Conservation (phyloP, 768 basidiomycete species). For the Rickenella mellea region DNA sequence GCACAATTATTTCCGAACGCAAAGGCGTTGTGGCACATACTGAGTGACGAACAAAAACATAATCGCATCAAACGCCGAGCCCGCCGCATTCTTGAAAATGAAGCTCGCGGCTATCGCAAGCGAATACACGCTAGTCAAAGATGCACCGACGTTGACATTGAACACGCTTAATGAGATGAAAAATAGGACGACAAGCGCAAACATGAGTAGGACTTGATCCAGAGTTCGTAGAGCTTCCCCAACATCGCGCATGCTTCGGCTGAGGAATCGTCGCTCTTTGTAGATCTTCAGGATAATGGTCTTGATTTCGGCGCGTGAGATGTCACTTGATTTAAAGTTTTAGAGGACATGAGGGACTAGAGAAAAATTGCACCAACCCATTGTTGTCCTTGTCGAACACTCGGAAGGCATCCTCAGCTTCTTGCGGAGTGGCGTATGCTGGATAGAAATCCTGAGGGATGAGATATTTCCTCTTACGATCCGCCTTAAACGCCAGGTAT, state of each 20-base stretch:
- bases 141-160: constrained; percentile 53
- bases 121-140: constrained; percentile 65
- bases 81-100: constrained; percentile 69
- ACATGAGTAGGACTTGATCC: constrained; percentile 50
- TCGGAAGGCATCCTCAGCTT: constrained; percentile 59
- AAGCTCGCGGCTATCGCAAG: constrained; percentile 69
- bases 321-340: constrained; percentile 29
- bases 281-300: constrained; percentile 57
- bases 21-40: constrained; percentile 29
- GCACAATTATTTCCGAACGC: constrained; percentile 2
- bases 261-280: constrained; percentile 69
- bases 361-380: constrained; percentile 13
- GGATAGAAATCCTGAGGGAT: constrained; percentile 61
- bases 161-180: constrained; percentile 70
- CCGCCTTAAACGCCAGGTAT: constrained; percentile 46
- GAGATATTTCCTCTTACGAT: constrained; percentile 47
- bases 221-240: constrained; percentile 56
- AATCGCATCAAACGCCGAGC: constrained; percentile 67
- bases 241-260: constrained; percentile 70
- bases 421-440: constrained; percentile 47
- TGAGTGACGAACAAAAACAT: constrained; percentile 80
- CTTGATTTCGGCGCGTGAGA: constrained; percentile 71
- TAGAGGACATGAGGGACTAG: not conserved
- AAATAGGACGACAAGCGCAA: constrained; percentile 56
- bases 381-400: constrained; percentile 72